phyloP scores from a whole-genome alignment of 805 yeast genomes.

The Lipomyces spencermartinsiae region DNA sequence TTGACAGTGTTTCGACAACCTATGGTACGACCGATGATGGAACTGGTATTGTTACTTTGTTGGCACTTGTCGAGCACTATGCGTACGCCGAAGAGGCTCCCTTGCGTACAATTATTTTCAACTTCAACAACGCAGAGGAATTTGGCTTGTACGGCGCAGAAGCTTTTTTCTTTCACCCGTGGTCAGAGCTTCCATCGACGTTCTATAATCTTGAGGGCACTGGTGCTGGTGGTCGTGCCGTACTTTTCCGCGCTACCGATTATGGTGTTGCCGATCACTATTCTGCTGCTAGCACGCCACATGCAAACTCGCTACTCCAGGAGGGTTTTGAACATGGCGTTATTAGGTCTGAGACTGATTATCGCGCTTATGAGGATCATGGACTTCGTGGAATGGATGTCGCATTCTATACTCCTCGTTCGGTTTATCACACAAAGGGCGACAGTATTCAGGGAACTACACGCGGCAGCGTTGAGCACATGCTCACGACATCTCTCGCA shows the following conservation, averaged over 20 bases:
- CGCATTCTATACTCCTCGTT: conserved; percentile 86
- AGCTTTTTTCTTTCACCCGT: conserved; percentile 74
- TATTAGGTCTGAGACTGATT: conserved; percentile 85
- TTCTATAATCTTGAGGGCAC: conserved; percentile 91
- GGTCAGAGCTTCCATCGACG: conserved; percentile 65
- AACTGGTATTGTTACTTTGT: conserved; percentile 79
- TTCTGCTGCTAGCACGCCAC: conserved; percentile 62
- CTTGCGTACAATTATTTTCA: conserved; percentile 73
- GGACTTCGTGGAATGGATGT: conserved; percentile 88
- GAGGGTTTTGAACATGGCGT: conserved; percentile 79
- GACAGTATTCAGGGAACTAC: conserved; percentile 72
- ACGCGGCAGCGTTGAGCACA: conserved; percentile 79
- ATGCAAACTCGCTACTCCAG: conserved; percentile 80
- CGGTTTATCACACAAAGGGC: conserved; percentile 77
- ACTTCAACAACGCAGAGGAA: conserved; percentile 90
- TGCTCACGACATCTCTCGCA: conserved; percentile 76
- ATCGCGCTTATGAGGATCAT: conserved; percentile 65
- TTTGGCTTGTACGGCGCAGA: conserved; percentile 86
- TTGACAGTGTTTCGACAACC: conserved; percentile 84
- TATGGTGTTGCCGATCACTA: conserved; percentile 66
- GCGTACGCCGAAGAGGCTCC: conserved; percentile 52
- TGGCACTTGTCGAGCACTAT: conserved; percentile 68
- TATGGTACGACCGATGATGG: conserved; percentile 94
- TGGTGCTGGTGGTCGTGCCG: conserved; percentile 88
- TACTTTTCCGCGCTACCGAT: conserved; percentile 69